Base-by-base conservation (phyloP, 2,329 filamentous ascomycete species). In the Penicillium occitanis region DNA sequence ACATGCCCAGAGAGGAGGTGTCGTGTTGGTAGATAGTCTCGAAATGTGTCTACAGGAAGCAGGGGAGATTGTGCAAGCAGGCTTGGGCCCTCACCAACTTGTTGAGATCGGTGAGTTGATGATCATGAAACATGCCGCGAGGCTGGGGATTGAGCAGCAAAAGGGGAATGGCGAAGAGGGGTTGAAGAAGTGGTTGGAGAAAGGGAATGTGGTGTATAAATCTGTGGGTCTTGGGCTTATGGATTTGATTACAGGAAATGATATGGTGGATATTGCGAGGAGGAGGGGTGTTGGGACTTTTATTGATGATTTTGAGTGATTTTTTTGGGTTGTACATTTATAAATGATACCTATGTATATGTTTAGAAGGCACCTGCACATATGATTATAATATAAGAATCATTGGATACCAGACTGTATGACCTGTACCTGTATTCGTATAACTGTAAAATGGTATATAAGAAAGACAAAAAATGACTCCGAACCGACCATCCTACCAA, bases 61-160 rank as follows among this genome's bases (percentile, higher is more conserved):
- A 0, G 94, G 94, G 0, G 94, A 98, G 80, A 83, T 98, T 58
- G 90, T 96, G 10, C 87, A 92, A 70, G 91, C 92, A 0, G 88
- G 88, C 0, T 81, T 97, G 33, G 83, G 83, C 25, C 88, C 91
- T 0, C 85, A 88, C 55, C 90, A 96, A 71, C 85, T 97, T 3
- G 91, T 97, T 0, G 94, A 97, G 76, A 81, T 97, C 0, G 94
- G 93, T 3, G 93, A 97, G 74, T 81, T 97, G 58, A 78, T 89
- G 67, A 89, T 89, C 86, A 77, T 89, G 71, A 86, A 85, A 73
- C 77, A 83, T 57, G 84, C 86, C 63, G 82, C 82, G 2, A 73
- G 71, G 46, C 69, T 73, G 14, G 71, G 75, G 58, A 69, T 73
- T 4, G 73, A 78, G 69, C 70, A 74, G 69, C 60, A 63, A 33